Conservation (phyloP, 441 rosid genomes). For the Aquilaria agallochum region DNA sequence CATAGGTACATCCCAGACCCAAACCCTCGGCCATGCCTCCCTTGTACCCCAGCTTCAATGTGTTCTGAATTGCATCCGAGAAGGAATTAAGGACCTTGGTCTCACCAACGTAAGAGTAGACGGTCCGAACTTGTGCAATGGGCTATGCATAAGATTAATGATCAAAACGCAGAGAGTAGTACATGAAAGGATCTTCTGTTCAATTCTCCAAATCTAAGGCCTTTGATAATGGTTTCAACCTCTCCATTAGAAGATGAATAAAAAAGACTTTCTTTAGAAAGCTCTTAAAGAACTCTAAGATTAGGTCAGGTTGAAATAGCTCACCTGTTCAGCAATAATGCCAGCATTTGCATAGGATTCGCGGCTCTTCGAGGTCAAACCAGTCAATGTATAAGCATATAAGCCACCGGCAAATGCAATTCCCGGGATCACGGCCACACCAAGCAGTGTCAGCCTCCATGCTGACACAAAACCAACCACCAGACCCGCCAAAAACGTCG, state of each 20-base stretch:
- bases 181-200: background rate
- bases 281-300: background rate
- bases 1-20: slow-evolving; percentile 97
- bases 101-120: slow-evolving; percentile 96
- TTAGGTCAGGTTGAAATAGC: slow-evolving; percentile 14
- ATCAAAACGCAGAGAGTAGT: slow-evolving; percentile 2
- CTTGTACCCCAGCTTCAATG: slow-evolving; percentile 93
- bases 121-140: slow-evolving; percentile 96
- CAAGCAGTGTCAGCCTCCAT: slow-evolving; percentile 91
- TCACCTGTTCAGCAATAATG: slow-evolving; percentile 96
- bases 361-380: slow-evolving; percentile 96
- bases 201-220: background rate
- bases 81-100: slow-evolving; percentile 86
- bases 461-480: slow-evolving; percentile 99
- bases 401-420: slow-evolving; percentile 99
- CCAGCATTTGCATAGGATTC: slow-evolving; percentile 98
- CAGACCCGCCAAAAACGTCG: slow-evolving; percentile 95
- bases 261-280: slow-evolving; percentile 3
- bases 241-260: background rate
- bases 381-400: slow-evolving; percentile 94
- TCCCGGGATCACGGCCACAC: slow-evolving; percentile 97
- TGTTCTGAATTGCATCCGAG: slow-evolving; percentile 94
- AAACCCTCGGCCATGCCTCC: slow-evolving; percentile 99
- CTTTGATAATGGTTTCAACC: background rate
- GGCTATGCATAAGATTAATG: slow-evolving; percentile 39